Conservation (phyloP, 495 filamentous ascomycete species). For the Annulohypoxylon nitens region DNA sequence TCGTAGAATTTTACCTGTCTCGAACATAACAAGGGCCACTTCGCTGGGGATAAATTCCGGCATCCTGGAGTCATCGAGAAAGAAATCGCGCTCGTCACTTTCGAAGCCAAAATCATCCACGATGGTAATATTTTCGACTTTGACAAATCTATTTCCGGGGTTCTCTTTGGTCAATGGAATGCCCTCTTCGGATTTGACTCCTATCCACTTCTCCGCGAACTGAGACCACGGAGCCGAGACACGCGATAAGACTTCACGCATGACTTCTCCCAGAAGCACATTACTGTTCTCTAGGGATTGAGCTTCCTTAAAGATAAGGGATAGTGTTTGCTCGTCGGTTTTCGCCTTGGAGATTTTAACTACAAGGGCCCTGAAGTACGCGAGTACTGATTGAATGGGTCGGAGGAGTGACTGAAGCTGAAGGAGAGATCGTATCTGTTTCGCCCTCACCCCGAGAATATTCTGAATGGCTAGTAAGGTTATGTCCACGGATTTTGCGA, state of each 20-base stretch:
- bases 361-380: constrained; percentile 71
- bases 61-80: constrained; percentile 70
- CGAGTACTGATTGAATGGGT: constrained; percentile 72
- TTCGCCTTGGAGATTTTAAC: constrained; percentile 63
- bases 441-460: constrained; percentile 62
- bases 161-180: constrained; percentile 62
- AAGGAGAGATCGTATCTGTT: constrained; percentile 67
- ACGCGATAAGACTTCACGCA: constrained; percentile 74
- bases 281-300: constrained; percentile 73
- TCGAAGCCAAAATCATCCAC: constrained; percentile 69
- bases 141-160: constrained; percentile 69
- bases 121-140: constrained; percentile 67
- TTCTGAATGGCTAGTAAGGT: constrained; percentile 68
- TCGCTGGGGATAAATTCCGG: constrained; percentile 76
- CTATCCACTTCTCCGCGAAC: constrained; percentile 81
- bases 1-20: constrained; percentile 81
- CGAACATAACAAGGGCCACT: constrained; percentile 75
- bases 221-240: constrained; percentile 79
- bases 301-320: constrained; percentile 72
- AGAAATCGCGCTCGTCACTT: constrained; percentile 67
- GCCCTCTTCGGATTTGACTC: constrained; percentile 70
- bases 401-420: constrained; percentile 77
- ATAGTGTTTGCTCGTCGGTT: constrained; percentile 78
- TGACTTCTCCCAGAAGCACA: constrained; percentile 70
- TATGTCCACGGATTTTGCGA: constrained; percentile 70